Evolutionary conservation across 192 early-diverging fungal species (phyloP).

Genomic region (Pecoramyces ruminantium): DNA sequence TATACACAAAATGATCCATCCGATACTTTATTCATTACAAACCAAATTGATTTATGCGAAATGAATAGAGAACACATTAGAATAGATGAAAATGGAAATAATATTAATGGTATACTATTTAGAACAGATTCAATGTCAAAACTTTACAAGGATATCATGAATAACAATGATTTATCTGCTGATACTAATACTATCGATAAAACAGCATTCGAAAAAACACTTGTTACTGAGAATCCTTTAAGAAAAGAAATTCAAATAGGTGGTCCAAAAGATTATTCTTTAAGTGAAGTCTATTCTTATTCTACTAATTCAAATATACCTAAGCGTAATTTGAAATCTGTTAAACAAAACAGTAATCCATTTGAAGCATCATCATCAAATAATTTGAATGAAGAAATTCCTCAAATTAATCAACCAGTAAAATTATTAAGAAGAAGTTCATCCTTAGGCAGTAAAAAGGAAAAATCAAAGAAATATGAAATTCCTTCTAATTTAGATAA

Average conservation of each 20-base stretch:
- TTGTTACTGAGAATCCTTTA: neutral
- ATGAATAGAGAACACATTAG: neutral
- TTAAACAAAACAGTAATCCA: neutral
- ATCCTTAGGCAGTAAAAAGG: too few species aligned
- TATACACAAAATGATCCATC: neutral
- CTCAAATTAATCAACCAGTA: too few species aligned
- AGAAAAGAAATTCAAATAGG: neutral
- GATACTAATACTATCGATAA: neutral
- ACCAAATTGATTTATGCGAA: neutral
- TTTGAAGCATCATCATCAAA: neutral
- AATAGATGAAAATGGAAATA: neutral
- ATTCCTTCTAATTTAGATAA: too few species aligned
- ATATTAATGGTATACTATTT: neutral
- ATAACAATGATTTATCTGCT: neutral
- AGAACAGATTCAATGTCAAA: neutral
- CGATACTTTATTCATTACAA: neutral
- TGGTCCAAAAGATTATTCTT: neutral
- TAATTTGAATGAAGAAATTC: too few species aligned
- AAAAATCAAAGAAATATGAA: too few species aligned
- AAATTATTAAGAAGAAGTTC: too few species aligned
- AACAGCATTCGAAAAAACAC: neutral
- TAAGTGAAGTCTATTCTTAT: neutral
- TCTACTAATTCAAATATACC: neutral
- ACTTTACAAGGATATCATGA: neutral
- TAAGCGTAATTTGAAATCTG: too few species aligned